Base-by-base conservation (phyloP, 2,329 filamentous ascomycete genomes). In the Epichloe aotearoae region DNA sequence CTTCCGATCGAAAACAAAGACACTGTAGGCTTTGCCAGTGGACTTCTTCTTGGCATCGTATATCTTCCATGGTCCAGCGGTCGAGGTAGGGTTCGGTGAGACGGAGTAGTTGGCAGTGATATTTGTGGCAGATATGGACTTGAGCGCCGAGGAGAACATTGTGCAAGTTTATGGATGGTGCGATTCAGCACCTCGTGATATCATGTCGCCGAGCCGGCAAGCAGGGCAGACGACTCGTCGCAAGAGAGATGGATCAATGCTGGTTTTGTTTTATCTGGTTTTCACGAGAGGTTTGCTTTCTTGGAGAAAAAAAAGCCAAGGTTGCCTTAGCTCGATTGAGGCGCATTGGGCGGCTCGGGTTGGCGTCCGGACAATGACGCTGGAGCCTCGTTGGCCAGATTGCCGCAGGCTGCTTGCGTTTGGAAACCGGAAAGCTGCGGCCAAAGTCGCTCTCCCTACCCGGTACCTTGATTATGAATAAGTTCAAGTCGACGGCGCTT, bases 41-140 rank as follows among this genome's bases (percentile, higher is more conserved):
- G 86, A 88, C 70, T 96, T 97, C 72, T 94, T 94, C 74, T 95
- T 97, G 53, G 87, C 90, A 71, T 96, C 90, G 75, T 91, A 91
- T 62, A 98, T 93, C 72, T 89, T 95, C 93, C 93, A 98, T 52
- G 90, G 88, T 17, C 93, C 93, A 15, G 90, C 87, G 49, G 81
- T 81, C 48, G 88, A 86, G n/a, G 81, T 84, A 11, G 86, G 79
- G 53, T 80, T 81, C 26, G 83, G 76, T 20, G 88, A 84, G 57
- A 97, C 75, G 58, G 85, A 81, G 69, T 98, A 98, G 71, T 95
- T 94, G 64, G 85, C 83, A 53, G 83, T 83, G 70, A 98, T 97
- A 70, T 96, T 95, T 54, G 86, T 76, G 59, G 79, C 91, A 57
- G 83, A 84, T 66, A 97, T 91, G 56, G 91, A 94, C 70, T 97